Evolutionary conservation across 2,329 filamentous ascomycete genomes (phyloP).

Genomic region (Xylariaceae sp.): DNA sequence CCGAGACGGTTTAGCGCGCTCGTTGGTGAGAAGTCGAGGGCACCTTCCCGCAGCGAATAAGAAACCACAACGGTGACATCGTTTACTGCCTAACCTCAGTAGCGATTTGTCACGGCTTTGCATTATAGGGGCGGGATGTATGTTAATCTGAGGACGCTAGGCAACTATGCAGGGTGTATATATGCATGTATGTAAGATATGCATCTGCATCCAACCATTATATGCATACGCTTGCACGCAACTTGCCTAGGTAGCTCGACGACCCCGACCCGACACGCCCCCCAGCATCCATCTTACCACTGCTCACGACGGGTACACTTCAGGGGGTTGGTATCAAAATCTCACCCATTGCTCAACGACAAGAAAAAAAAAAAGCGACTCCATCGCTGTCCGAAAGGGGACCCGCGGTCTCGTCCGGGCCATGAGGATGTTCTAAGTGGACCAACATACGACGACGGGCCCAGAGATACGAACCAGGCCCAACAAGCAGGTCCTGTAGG

Average conservation of each 20-base stretch:
- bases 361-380: not conserved
- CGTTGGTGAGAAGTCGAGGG: not conserved
- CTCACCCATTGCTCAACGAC: not conserved
- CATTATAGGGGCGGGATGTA: slow-evolving; percentile 1
- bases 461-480: not conserved
- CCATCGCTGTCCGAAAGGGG: not conserved
- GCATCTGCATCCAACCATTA: slow-evolving; percentile 12
- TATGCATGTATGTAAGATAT: slow-evolving; percentile 13
- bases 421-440: not conserved
- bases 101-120: slow-evolving; percentile 14
- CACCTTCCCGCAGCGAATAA: not conserved
- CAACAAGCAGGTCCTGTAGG: too few species aligned
- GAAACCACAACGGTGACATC: too few species aligned
- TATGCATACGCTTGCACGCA: not conserved
- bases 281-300: too few species aligned
- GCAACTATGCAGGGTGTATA: not conserved
- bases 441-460: not conserved
- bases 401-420: not conserved
- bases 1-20: not conserved
- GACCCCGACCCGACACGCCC: not conserved
- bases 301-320: too few species aligned
- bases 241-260: too few species aligned
- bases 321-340: not conserved
- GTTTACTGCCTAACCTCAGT: not conserved
- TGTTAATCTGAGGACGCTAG: not conserved